phyloP scores from a whole-genome alignment of 176 grass and related monocot species.

The Phragmites australis region DNA sequence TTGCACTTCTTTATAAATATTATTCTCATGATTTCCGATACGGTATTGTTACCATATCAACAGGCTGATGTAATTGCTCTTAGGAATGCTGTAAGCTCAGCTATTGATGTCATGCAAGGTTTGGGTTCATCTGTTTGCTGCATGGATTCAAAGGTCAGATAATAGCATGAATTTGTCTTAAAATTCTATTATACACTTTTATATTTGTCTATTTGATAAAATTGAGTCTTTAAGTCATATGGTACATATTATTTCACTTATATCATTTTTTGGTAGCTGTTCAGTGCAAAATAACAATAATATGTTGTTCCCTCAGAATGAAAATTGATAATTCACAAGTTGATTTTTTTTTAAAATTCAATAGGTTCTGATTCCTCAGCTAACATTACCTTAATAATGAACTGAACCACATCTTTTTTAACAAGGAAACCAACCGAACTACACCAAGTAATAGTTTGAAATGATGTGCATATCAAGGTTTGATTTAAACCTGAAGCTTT shows the following conservation, averaged over 20 bases:
- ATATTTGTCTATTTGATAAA: slow-evolving; percentile 9
- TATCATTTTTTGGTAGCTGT: neutral
- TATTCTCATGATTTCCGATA: slow-evolving; percentile 26
- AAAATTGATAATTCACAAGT: neutral
- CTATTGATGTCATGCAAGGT: slow-evolving; percentile 88
- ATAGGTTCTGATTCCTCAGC: neutral
- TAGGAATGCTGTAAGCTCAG: slow-evolving; percentile 87
- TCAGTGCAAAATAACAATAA: neutral
- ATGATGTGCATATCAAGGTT: neutral
- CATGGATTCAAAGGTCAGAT: slow-evolving; percentile 78
- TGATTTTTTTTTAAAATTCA: neutral
- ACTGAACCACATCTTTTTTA: neutral
- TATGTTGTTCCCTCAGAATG: neutral
- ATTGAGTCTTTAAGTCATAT: neutral
- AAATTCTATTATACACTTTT: neutral
- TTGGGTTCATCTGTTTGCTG: slow-evolving; percentile 73
- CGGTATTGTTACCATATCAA: slow-evolving; percentile 30
- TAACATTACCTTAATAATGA: neutral
- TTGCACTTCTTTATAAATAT: neutral
- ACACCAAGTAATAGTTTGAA: neutral
- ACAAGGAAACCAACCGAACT: neutral
- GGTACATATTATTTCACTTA: neutral
- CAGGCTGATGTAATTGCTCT: slow-evolving; percentile 76
- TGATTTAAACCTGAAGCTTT: neutral
- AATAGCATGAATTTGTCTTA: neutral